Base-by-base conservation (phyloP, 768 basidiomycete genomes). In the Cystobasidium onofrii region DNA sequence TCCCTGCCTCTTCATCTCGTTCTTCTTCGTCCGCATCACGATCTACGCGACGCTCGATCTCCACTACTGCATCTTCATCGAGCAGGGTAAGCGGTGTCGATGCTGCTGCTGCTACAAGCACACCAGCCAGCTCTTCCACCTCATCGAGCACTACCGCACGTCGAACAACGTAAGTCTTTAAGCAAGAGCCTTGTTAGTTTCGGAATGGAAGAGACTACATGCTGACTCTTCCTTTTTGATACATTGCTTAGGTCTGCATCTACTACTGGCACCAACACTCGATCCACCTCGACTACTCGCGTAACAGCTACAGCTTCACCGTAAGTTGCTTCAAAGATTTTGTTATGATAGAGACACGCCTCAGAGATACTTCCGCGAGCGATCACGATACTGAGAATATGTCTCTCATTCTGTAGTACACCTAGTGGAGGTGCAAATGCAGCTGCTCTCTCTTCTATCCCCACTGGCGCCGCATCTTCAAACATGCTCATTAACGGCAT, bases 381-480 rank as follows among this genome's bases (percentile, higher is more conserved):
- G n/a, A n/a, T n/a, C n/a, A n/a, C n/a, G n/a, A n/a, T n/a, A n/a
- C n/a, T n/a, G n/a, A n/a, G n/a, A n/a, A n/a, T n/a, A n/a, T n/a
- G n/a, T n/a, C n/a, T n/a, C n/a, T n/a, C n/a, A n/a, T n/a, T n/a
- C n/a, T 39, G 33, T 25, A 27, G 12, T 64, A 64, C 63, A 41
- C 18, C 63, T 27, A 15, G 25, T 20, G 10, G 33, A n/a, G 7
- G 33, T 13, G 63, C 31, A 39, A 39, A 64, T 46, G 34, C 43
- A 4, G 63, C 63, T 36, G 34, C 63, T 27, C 63, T 64, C 23
- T 64, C 63, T 36, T 41, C 43, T 27, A 34, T 64, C n/a, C 63
- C 63, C 27, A 64, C 63, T 64, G 63, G 63, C 15, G 63, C 33
- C 17, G 63, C 33, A 39, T 41, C 36, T 25, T 46, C 36, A 3